Base-by-base conservation (phyloP, 2,329 filamentous ascomycete species). In the Amylocarpus encephaloides region DNA sequence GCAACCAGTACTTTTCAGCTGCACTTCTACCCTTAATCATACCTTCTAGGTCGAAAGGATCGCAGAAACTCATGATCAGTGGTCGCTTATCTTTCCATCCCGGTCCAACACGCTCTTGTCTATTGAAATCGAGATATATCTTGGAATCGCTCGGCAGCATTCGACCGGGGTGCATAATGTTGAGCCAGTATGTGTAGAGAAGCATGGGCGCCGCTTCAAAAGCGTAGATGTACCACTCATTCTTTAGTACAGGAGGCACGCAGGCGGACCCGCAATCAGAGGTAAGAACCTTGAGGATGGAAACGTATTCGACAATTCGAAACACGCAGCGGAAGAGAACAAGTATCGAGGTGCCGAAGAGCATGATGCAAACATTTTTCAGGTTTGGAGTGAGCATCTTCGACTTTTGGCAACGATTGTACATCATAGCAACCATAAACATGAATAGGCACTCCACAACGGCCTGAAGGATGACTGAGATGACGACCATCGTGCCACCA, bases 201-300 rank as follows among this genome's bases (percentile, higher is more conserved):
- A 67, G 53, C 61, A 69, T 68, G 0, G 64, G 64, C 0, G 64
- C 66, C 1, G 63, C 63, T 47, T 70, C 67, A 46, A 69, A 68
- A 11, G 55, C 62, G 49, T 65, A 69, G 6, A 70, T 50, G 29
- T 64, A 69, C 67, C 67, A 70, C 40, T 69, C 67, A 19, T 68
- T 54, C 13, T 52, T 60, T 9, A 63, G 54, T 10, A 67, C 54
- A 16, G 15, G 12, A 13, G 34, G 12, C 11, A 5, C 12, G 15
- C 34, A 36, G 34, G 15, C 12, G 1, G 59, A 34, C 5, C 57
- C 58, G 48, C 65, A 69, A 32, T 57, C 6, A 41, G 43, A 30
- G 62, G 59, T 43, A 55, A 55, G 39, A 57, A 59, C n/a, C 5
- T 16, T 22, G 3, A 11, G 4, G 11, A 22, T 18, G 5, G 47